Evolutionary conservation across 805 yeast genomes (phyloP), one percentile per base, ranked within the genome.

Genomic region (Yarrowia deformans): DNA sequence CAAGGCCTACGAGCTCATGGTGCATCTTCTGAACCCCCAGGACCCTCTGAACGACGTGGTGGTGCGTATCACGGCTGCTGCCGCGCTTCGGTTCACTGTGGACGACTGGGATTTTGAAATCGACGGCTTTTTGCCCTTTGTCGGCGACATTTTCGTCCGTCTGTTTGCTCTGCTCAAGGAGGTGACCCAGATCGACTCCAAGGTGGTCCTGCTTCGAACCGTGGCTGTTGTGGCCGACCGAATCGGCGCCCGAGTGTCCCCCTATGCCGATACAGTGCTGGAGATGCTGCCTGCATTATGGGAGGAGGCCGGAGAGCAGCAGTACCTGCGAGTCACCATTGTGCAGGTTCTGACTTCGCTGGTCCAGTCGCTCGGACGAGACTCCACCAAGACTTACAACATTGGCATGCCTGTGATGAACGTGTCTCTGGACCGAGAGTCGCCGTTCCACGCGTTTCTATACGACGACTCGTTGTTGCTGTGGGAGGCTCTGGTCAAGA

Each of bases 91-190:
- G 70, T 83, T 85, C 37, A 82, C 90, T 61, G 81, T 94, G 40
- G 93, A 91, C 71, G 97, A 93, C 74, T 91, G 96, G 91, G 93
- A 90, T 70, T 93, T 94, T 77, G 83, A 87, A 46, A 88, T 90
- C 70, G 81, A 79, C 16, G 87, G 81, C 39, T 91, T 95, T 74
- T 79, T 84, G 71, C 91, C 94, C 0, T 93, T 79, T 74, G 80
- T 90, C 68, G 83, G 84, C 37, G 81, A 81, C 1, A 84, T 84
- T 49, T 83, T 90, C 12, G 73, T 78, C 2, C 76, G 83, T n/a
- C 75, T 88, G 14, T 76, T 92, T 40, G 77, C 77, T 9, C 74
- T 90, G 19, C 75, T 92, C 48, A 70, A 63, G 43, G 79, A 80
- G 8, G 82, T 89, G 69, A 81, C 83, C 34, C 78, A 86, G 60